phyloP scores from a whole-genome alignment of 2,329 filamentous ascomycete species.

The Plenodomus biglobosus region DNA sequence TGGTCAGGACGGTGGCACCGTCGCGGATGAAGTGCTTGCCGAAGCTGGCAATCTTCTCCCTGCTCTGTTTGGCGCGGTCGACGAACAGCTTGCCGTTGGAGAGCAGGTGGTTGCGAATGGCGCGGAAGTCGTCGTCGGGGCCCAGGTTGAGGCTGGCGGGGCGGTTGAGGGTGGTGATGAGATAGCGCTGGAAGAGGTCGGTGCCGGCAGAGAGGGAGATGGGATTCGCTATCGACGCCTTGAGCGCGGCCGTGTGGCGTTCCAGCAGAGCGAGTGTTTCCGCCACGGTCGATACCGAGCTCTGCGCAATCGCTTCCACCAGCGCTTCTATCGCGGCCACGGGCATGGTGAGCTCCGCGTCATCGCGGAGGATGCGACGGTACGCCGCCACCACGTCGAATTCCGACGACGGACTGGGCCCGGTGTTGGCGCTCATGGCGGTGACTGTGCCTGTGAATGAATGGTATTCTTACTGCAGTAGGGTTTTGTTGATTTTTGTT shows the following conservation, averaged over 20 bases:
- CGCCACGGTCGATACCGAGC: constrained; percentile 81
- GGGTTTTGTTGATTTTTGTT: not conserved
- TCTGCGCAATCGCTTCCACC: constrained; percentile 79
- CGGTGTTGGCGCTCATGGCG: constrained; percentile 30
- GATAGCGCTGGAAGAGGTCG: constrained; percentile 92
- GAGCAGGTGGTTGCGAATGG: constrained; percentile 78
- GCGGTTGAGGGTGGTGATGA: constrained; percentile 71
- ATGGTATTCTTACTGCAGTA: not conserved
- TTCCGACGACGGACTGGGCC: constrained; percentile 19
- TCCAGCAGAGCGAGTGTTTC: constrained; percentile 88
- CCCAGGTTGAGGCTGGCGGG: constrained; percentile 49
- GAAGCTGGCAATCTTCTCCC: constrained; percentile 78
- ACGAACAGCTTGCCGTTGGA: constrained; percentile 87
- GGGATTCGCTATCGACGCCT: constrained; percentile 78
- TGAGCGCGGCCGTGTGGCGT: constrained; percentile 74
- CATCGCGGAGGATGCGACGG: constrained; percentile 63
- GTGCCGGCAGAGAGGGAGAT: constrained; percentile 92
- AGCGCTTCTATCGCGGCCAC: constrained; percentile 92
- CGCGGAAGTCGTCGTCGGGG: constrained; percentile 71
- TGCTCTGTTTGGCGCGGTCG: constrained; percentile 78
- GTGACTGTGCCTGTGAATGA: not conserved
- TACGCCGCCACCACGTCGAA: constrained; percentile 66
- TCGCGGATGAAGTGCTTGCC: constrained; percentile 78
- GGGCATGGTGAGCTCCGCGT: constrained; percentile 89
- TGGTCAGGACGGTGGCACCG: constrained; percentile 81